Percentiles rank a stretch among this genome's conserved stretches.
These are phyloP conservation scores for Trametes coccinea DNA, from an alignment of 768 basidiomycete genomes.

Conservation along the genomic window DNA sequence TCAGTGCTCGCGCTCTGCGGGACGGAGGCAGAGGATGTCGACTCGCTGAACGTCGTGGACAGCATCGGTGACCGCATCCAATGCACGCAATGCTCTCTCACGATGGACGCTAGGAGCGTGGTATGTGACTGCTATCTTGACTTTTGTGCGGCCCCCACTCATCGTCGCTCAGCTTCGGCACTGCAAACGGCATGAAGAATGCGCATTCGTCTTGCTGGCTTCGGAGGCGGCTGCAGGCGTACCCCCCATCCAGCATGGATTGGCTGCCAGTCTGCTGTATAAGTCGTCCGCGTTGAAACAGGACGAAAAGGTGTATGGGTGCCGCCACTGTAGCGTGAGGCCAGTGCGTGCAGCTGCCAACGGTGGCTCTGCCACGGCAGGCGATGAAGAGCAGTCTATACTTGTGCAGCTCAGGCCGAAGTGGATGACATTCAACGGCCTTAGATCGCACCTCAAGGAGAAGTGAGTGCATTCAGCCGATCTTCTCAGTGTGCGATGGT, in stretches of 20 bases:
- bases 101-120: slow-evolving; percentile 48
- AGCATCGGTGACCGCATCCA: slow-evolving; percentile 36
- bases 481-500: not conserved
- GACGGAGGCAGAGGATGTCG: slow-evolving; percentile 34
- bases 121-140: slow-evolving; percentile 33
- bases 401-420: slow-evolving; percentile 19
- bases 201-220: slow-evolving; percentile 41
- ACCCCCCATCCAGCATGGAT: slow-evolving; percentile 30
- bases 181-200: slow-evolving; percentile 60
- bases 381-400: slow-evolving; percentile 7
- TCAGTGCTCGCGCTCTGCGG: slow-evolving; percentile 37
- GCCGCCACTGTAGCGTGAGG: slow-evolving; percentile 3
- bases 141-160: not conserved
- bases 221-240: slow-evolving; percentile 1
- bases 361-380: not conserved
- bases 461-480: slow-evolving; percentile 44
- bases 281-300: slow-evolving; percentile 31
- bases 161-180: slow-evolving; percentile 51
- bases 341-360: not conserved
- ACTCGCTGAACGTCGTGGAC: slow-evolving; percentile 26
- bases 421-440: slow-evolving; percentile 51
- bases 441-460: slow-evolving; percentile 62
- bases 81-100: slow-evolving; percentile 54
- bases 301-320: slow-evolving; percentile 28
- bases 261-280: slow-evolving; percentile 11